Conservation (phyloP, 2,329 filamentous ascomycete genomes). For the Colletotrichum musicola region DNA sequence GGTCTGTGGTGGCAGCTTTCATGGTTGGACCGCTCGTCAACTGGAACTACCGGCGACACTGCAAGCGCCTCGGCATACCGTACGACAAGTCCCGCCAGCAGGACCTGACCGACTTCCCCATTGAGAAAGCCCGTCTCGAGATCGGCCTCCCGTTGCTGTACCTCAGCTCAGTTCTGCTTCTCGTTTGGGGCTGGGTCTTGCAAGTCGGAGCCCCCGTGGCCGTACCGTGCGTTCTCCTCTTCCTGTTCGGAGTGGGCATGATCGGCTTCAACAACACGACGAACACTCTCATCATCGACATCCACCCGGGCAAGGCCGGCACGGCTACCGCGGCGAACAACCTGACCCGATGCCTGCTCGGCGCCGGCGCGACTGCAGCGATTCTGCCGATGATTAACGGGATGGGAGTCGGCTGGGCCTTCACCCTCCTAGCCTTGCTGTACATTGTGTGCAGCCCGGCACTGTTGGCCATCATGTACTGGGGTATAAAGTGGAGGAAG, state of each 20-base stretch:
- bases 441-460: conserved; percentile 55
- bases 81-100: conserved; percentile 66
- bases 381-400: conserved; percentile 64
- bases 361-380: conserved; percentile 64
- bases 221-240: conserved; percentile 60
- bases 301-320: conserved; percentile 64
- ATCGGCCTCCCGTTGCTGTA: conserved; percentile 64
- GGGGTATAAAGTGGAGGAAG: conserved; percentile 59
- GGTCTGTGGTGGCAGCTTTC: conserved; percentile 60
- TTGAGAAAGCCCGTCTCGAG: conserved; percentile 64
- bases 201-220: conserved; percentile 57
- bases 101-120: conserved; percentile 62
- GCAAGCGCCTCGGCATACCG: conserved; percentile 62
- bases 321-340: conserved; percentile 70
- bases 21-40: conserved; percentile 70
- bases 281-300: conserved; percentile 67
- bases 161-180: conserved; percentile 59
- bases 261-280: conserved; percentile 67
- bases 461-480: conserved; percentile 55
- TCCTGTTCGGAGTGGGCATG: conserved; percentile 61
- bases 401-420: conserved; percentile 66
- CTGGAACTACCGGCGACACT: conserved; percentile 75
- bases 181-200: conserved; percentile 67
- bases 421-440: conserved; percentile 60
- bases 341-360: conserved; percentile 66